phyloP scores from a whole-genome alignment of 2,329 filamentous ascomycete genomes.

The Rasamsonia emersonii region DNA sequence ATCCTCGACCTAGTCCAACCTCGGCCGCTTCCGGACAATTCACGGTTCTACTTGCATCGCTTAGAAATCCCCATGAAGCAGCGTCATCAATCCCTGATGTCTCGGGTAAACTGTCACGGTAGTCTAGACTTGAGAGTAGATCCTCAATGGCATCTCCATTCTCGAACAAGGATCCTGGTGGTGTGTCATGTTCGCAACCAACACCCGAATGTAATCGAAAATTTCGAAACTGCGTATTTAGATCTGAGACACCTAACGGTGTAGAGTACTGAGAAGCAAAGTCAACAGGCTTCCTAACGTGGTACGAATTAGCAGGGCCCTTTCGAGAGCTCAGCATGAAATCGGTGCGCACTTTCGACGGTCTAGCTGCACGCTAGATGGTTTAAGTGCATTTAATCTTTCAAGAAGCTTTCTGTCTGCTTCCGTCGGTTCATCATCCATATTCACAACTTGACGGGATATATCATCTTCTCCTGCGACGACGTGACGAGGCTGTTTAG shows the following conservation, averaged over 20 bases:
- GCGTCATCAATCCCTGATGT: not conserved
- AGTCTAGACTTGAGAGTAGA: constrained; percentile 9
- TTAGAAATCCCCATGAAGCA: constrained; percentile 1
- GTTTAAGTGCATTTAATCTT: constrained; percentile 25
- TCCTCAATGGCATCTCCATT: constrained; percentile 13
- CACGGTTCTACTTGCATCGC: constrained; percentile 1
- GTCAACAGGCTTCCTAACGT: not conserved
- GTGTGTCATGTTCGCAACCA: constrained; percentile 4
- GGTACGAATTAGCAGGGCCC: too few species aligned
- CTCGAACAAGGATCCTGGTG: constrained; percentile 5
- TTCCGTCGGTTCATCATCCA: constrained; percentile 13
- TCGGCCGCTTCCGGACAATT: too few species aligned
- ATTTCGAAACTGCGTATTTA: not conserved
- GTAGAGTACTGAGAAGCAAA: constrained; percentile 1
- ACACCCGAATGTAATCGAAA: not conserved
- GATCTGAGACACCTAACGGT: not conserved
- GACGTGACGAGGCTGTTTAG: constrained; percentile 1
- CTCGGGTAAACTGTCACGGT: not conserved
- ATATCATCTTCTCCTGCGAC: not conserved
- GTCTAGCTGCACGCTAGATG: constrained; percentile 22
- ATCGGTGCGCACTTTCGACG: constrained; percentile 16
- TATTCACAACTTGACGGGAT: constrained; percentile 5
- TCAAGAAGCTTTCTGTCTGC: constrained; percentile 21
- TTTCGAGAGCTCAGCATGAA: too few species aligned
- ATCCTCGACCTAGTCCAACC: too few species aligned